Percentiles rank a stretch among this genome's conserved stretches.
phyloP scores from a whole-genome alignment of 192 early-diverging fungal species.

The Coemansia sp. region DNA sequence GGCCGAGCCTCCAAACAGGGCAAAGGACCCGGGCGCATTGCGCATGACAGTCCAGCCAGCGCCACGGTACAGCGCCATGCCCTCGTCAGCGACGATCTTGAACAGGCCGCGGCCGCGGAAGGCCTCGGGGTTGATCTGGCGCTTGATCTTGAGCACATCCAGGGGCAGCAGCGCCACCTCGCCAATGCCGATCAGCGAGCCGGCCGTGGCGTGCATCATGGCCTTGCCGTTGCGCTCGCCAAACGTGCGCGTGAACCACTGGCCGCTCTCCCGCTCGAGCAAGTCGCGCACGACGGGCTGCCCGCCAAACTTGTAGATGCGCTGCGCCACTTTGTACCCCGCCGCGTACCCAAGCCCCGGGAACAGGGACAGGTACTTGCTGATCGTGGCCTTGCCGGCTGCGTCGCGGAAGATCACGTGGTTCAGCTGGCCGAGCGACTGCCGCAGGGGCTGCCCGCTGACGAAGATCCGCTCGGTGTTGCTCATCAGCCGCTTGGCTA shows the following conservation, averaged over 20 bases:
- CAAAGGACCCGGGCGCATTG: conserved; percentile 98
- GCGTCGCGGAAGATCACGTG: conserved; percentile 93
- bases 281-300: conserved; percentile 96
- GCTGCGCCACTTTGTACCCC: conserved; percentile 97
- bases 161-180: conserved; percentile 96
- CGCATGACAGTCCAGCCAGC: conserved; percentile 96
- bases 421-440: conserved; percentile 74
- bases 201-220: conserved; percentile 97
- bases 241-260: conserved; percentile 76
- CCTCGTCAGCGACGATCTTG: conserved; percentile 83
- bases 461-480: conserved; percentile 81
- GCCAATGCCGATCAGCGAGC: conserved; percentile 95
- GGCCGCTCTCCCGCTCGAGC: conserved; percentile 81
- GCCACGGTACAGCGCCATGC: conserved; percentile 92
- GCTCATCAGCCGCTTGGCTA: conserved; percentile 98
- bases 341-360: conserved; percentile 97
- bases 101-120: conserved; percentile 83
- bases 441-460: conserved; percentile 63
- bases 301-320: conserved; percentile 99
- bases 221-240: conserved; percentile 95
- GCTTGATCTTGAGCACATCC: conserved; percentile 98
- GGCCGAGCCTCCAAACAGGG: conserved; percentile 92
- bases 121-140: conserved; percentile 89
- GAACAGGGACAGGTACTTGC: conserved; percentile 94
- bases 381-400: conserved; percentile 66